Percentiles rank a stretch among this genome's conserved stretches.
Evolutionary conservation across 2,329 filamentous ascomycete genomes (phyloP).

Genomic region (Emmonsiellopsis sp.): DNA sequence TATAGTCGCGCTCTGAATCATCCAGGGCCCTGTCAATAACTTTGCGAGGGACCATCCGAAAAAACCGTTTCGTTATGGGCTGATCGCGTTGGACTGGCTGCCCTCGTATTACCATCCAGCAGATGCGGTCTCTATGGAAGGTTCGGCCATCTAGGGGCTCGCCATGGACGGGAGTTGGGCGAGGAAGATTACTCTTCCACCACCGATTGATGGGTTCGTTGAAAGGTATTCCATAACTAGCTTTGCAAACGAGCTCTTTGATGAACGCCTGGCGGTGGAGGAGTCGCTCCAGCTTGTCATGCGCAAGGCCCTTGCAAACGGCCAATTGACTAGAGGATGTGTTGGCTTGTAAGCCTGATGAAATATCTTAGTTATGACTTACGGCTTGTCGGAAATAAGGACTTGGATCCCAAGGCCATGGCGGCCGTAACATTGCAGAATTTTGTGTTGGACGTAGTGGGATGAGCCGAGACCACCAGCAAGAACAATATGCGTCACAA

Average conservation of each 20-base stretch:
- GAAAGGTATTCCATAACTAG: neutral
- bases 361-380: neutral
- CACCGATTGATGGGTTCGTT: neutral
- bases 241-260: neutral
- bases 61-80: too few species aligned
- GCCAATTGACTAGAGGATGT: neutral
- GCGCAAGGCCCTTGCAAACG: neutral
- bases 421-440: constrained; percentile 14
- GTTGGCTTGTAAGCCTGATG: neutral
- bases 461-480: constrained; percentile 36
- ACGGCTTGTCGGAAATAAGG: neutral
- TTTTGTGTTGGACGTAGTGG: constrained; percentile 30
- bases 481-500: constrained; percentile 29
- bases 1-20: too few species aligned
- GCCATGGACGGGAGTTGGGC: too few species aligned
- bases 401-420: neutral
- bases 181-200: too few species aligned
- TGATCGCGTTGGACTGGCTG: too few species aligned
- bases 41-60: too few species aligned
- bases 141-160: too few species aligned
- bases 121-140: too few species aligned
- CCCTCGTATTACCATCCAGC: too few species aligned
- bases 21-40: too few species aligned
- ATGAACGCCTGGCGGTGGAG: neutral
- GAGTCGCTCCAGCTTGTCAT: neutral